Evolutionary conservation across 306 rosid species (phyloP), one percentile per base, ranked within the genome.

Genomic region (Glycine latifolia): DNA sequence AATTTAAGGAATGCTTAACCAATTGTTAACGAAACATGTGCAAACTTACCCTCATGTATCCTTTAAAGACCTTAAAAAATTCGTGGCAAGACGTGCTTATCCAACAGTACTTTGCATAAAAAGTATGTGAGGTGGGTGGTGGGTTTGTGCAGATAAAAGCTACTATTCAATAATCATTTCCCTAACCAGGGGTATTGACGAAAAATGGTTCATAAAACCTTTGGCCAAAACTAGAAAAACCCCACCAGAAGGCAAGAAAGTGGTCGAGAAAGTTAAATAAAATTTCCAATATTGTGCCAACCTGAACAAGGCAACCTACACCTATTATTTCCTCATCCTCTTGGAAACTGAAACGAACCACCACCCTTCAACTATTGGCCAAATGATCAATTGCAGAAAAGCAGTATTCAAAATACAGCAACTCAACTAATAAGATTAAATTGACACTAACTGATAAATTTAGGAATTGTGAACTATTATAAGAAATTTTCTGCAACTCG

Each of bases 1-100:
- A 67, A 37, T 67, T 75, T 55, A 58, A 56, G 58, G 68, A 33
- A n/a, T 10, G 43, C 71, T 79, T 71, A 15, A 70, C 62, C 71
- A 44, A 26, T 69, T n/a, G 61, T 26, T 79, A 58, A 31, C 49
- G 50, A 69, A 70, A 33, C 76, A 12, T 12, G 67, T 67, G 75
- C 54, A 2, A 15, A 43, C 65, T 33, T 77, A 33, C 58, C 44
- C 73, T 62, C 55, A 3, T 7, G 41, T 8, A 63, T n/a, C 68
- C 41, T 60, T 50, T 65, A 50, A 10, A 56, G 48, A 6, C 26
- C 58, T 56, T 79, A 62, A 62, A 39, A 63, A 35, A 35, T 35
- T 10, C 1, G 20, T 31, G 69, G 5, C 17, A 4, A 33, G 11
- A 46, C 54, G 6, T 71, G 10, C 8, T 16, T 16, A 4, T 55